Percentiles rank a stretch among this genome's conserved stretches.
Conservation (phyloP, 805 yeast species). For the Candida montana region DNA sequence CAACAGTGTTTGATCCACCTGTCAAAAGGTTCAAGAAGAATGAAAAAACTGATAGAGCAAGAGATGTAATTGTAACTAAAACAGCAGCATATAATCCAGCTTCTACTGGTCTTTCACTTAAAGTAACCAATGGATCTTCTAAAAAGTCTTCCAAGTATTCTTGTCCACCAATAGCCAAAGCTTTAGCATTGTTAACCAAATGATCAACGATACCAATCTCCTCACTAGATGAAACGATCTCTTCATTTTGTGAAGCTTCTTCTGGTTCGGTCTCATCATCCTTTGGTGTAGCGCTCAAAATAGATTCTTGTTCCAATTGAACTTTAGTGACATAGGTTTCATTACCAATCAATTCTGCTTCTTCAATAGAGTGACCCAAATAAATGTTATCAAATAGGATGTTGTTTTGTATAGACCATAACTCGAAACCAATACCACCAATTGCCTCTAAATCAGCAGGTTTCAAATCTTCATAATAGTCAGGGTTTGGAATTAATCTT, state of each 20-base stretch:
- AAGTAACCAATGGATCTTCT: constrained; percentile 39
- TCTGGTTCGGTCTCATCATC: background rate
- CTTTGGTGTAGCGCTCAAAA: constrained; percentile 33
- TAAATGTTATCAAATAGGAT: constrained; percentile 80
- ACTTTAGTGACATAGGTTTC: constrained; percentile 57
- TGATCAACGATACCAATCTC: background rate
- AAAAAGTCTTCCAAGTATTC: constrained; percentile 35
- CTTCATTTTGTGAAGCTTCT: constrained; percentile 25
- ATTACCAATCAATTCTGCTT: constrained; percentile 83
- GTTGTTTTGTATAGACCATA: constrained; percentile 80
- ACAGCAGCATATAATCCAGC: constrained; percentile 42
- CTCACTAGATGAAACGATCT: background rate
- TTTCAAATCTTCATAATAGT: constrained; percentile 48
- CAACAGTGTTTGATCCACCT: constrained; percentile 13
- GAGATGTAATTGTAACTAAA: constrained; percentile 35
- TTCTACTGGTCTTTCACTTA: constrained; percentile 44
- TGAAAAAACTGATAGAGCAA: constrained; percentile 40
- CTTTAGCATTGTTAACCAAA: background rate
- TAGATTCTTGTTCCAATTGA: constrained; percentile 39
- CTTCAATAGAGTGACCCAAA: constrained; percentile 75
- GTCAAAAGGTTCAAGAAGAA: constrained; percentile 20
- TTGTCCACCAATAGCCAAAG: constrained; percentile 18
- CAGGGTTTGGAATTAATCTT: constrained; percentile 60
- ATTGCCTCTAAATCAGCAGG: constrained; percentile 63
- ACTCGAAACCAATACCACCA: constrained; percentile 81